Percentiles rank a stretch among this genome's conserved stretches.
These are phyloP conservation scores for Monilinia laxa DNA, from an alignment of 2,329 filamentous ascomycete genomes.

Conservation along the genomic window DNA sequence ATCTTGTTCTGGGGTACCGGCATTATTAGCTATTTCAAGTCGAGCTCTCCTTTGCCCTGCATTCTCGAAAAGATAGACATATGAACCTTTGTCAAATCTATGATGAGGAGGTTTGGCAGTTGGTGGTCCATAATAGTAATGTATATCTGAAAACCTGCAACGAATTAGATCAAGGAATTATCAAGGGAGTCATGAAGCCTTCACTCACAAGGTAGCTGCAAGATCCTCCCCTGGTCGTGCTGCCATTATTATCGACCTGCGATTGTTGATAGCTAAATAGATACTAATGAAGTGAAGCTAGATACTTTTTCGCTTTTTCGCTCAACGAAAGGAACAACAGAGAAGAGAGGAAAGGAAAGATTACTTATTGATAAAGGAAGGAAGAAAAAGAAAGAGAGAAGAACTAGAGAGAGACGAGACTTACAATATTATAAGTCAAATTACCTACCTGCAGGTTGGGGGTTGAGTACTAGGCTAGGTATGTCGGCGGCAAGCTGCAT, in stretches of 20 bases:
- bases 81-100: slow-evolving; percentile 76
- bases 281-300: slow-evolving; percentile 3
- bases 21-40: slow-evolving; percentile 73
- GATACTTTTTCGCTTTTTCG: slow-evolving; percentile 8
- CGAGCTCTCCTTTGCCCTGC: slow-evolving; percentile 64
- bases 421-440: slow-evolving; percentile 4
- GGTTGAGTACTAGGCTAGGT: slow-evolving; percentile 8
- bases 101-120: slow-evolving; percentile 69
- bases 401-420: slow-evolving; percentile 2
- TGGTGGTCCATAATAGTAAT: slow-evolving; percentile 75
- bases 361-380: not conserved
- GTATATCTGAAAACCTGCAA: slow-evolving; percentile 70
- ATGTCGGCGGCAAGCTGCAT: slow-evolving; percentile 22
- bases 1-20: slow-evolving; percentile 74
- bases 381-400: not conserved
- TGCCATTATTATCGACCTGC: slow-evolving; percentile 45
- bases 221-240: slow-evolving; percentile 51
- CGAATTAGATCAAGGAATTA: slow-evolving; percentile 24
- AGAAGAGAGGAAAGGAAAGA: not conserved
- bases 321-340: not conserved
- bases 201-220: slow-evolving; percentile 52
- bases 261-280: slow-evolving; percentile 16
- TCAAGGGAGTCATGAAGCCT: slow-evolving; percentile 32
- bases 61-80: slow-evolving; percentile 78
- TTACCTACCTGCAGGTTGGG: slow-evolving; percentile 16